Base-by-base conservation (phyloP, 495 filamentous ascomycete genomes). In the Saxophila tyrrhenica region DNA sequence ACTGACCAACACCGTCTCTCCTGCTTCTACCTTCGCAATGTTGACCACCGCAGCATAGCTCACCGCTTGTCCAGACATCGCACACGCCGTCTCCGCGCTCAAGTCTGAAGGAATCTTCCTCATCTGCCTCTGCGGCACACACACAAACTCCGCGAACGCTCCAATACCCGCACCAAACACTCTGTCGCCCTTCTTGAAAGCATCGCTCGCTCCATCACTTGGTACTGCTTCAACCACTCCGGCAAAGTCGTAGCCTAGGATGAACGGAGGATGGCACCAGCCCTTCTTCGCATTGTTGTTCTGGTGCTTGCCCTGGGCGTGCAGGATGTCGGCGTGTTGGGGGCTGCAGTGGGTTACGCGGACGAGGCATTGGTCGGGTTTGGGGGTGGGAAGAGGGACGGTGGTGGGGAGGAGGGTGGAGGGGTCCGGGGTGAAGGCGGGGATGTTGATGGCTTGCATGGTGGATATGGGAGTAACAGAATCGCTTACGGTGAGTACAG, bases 291-390 rank as follows among this genome's bases (percentile, higher is more conserved):
- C 25, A 41, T 56, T 52, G 53, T 57, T 57, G 43, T 59, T 49
- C 55, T 73, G 32, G 68, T 73, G 45, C 50, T 60, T 49, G 62
- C 62, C 70, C 54, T 68, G 61, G 9, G 62, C 58, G 49, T 75
- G 72, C 9, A 74, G 51, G 23, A 70, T 57, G 56, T 74, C 71
- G 42, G 66, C 67, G 45, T 71, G 72, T 47, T 74, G 70, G 46
- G 72, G 70, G 52, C 51, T 55, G 48, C 57, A 56, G 49, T 59
- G 57, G 13, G 57, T 60, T 51, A 63, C 50, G 54, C 54, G 57
- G 48, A 63, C 29, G 50, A 60, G 54, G 42, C 48, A 47, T 46
- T 63, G 29, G 35, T 46, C 29, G 1, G 48, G 23, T 17, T 46
- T 41, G 17, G 61, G 61, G 9, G 50, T 43, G 2, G 61, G 57